phyloP scores from a whole-genome alignment of 2,329 filamentous ascomycete species.

The Waltergamsia citrina region DNA sequence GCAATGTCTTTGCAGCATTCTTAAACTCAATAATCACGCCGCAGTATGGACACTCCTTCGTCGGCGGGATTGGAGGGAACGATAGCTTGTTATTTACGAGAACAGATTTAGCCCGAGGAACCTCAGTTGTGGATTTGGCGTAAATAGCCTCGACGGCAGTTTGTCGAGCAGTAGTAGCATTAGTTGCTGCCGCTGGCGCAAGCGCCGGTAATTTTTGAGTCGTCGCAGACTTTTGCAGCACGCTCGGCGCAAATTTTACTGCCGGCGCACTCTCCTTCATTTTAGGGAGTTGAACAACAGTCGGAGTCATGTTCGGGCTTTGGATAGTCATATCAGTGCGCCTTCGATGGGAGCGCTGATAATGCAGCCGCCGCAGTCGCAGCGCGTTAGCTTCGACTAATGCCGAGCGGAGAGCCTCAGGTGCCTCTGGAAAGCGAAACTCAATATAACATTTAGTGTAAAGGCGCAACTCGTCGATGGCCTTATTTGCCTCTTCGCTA shows the following conservation, averaged over 20 bases:
- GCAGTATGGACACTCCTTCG: conserved; percentile 10
- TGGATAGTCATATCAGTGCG: conserved; percentile 8
- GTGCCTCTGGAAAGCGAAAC: conserved; percentile 1
- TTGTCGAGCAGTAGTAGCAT: conserved; percentile 12
- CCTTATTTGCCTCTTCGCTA: neutral
- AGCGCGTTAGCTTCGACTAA: conserved; percentile 8
- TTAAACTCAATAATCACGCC: conserved; percentile 10
- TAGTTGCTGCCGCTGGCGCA: conserved; percentile 3
- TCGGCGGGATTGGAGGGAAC: conserved; percentile 9
- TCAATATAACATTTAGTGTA: neutral
- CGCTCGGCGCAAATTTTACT: conserved; percentile 7
- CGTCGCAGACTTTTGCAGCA: conserved; percentile 5
- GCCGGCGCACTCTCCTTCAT: conserved; percentile 6
- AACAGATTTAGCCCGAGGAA: conserved; percentile 11
- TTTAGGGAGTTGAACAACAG: conserved; percentile 5
- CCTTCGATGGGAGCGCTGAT: conserved; percentile 9
- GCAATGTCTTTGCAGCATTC: conserved; percentile 3
- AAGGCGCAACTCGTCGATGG: neutral
- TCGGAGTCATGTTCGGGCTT: conserved; percentile 2
- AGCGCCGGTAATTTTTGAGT: conserved; percentile 7
- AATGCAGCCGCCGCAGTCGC: conserved; percentile 11
- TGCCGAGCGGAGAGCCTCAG: neutral
- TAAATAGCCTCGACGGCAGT: conserved; percentile 11
- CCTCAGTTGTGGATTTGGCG: conserved; percentile 8
- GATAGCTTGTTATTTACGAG: conserved; percentile 11